These are phyloP conservation scores for Silybum marianum DNA, from an alignment of 129 eudicot species.

Conservation along the genomic window DNA sequence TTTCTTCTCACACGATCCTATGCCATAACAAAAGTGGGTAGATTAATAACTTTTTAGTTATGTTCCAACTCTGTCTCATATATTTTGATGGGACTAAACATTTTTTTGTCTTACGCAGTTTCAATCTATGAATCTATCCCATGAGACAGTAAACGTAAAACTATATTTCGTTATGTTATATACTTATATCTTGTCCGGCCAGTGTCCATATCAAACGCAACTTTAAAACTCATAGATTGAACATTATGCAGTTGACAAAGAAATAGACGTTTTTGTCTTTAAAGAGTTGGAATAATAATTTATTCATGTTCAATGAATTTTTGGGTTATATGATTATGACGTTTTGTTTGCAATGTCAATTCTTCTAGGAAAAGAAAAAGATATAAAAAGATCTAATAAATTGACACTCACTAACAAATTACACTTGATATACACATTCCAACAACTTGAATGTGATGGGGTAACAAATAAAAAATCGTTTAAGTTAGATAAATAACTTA, in stretches of 20 bases:
- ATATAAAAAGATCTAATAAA: neutral
- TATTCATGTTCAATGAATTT: neutral
- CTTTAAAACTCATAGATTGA: neutral
- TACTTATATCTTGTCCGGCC: too few relatives aligned
- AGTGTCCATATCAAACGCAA: too few relatives aligned
- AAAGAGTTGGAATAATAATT: neutral
- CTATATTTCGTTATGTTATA: too few relatives aligned
- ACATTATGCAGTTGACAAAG: neutral
- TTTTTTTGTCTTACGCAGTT: too few relatives aligned
- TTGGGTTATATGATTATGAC: neutral
- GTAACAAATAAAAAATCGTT: too few relatives aligned
- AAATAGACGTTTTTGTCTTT: neutral
- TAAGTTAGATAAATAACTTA: neutral
- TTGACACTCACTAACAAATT: neutral
- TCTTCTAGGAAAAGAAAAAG: neutral
- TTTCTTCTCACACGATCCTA: too few relatives aligned
- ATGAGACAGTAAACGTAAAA: too few relatives aligned
- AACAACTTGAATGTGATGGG: neutral
- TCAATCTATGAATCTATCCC: too few relatives aligned
- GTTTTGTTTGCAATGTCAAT: neutral
- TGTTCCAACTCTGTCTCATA: too few relatives aligned
- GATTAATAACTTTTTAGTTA: too few relatives aligned
- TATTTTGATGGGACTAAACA: too few relatives aligned
- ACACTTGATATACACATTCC: neutral
- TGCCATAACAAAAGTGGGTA: too few relatives aligned